Conservation (phyloP, 495 filamentous ascomycete genomes). For the Trichoderma reesei region DNA sequence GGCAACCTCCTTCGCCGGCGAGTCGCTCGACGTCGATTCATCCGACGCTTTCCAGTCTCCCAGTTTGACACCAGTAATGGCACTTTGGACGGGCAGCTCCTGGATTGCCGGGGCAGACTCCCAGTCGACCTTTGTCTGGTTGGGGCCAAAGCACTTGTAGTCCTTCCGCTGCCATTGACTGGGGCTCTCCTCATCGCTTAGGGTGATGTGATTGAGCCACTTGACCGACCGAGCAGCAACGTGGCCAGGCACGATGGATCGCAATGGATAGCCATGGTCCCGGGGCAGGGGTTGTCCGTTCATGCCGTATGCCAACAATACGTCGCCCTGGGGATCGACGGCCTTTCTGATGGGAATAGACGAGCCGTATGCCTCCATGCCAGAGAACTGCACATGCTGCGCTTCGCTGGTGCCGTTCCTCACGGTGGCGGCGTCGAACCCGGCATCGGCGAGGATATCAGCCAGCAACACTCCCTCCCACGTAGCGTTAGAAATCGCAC, state of each 20-base stretch:
- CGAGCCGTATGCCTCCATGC: slow-evolving; percentile 50
- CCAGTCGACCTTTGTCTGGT: slow-evolving; percentile 48
- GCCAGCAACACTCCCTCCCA: slow-evolving; percentile 51
- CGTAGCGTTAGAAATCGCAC: slow-evolving; percentile 49
- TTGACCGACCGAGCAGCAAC: slow-evolving; percentile 56
- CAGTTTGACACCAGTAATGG: slow-evolving; percentile 34
- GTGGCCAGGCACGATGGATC: slow-evolving; percentile 51
- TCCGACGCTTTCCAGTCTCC: slow-evolving; percentile 36
- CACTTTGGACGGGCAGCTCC: slow-evolving; percentile 51
- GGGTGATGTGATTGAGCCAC: slow-evolving; percentile 51
- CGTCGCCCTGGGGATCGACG: slow-evolving; percentile 46
- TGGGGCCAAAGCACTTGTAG: slow-evolving; percentile 55
- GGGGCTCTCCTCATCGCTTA: slow-evolving; percentile 46
- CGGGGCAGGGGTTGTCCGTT: slow-evolving; percentile 46
- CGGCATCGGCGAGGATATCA: slow-evolving; percentile 49
- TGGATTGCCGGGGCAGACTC: slow-evolving; percentile 43
- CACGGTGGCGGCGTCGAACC: slow-evolving; percentile 21
- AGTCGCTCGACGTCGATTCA: background rate
- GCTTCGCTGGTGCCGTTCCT: slow-evolving; percentile 18
- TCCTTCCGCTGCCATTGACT: slow-evolving; percentile 53
- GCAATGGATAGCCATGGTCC: slow-evolving; percentile 52
- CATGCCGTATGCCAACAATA: slow-evolving; percentile 52
- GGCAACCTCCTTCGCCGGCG: slow-evolving; percentile 1
- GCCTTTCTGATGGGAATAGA: slow-evolving; percentile 48
- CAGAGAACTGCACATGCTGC: slow-evolving; percentile 48